A percentile compares a stretch with the other conserved stretches of the same genome.
Conservation (phyloP, 345 rosid species). For the Brassica incana region DNA sequence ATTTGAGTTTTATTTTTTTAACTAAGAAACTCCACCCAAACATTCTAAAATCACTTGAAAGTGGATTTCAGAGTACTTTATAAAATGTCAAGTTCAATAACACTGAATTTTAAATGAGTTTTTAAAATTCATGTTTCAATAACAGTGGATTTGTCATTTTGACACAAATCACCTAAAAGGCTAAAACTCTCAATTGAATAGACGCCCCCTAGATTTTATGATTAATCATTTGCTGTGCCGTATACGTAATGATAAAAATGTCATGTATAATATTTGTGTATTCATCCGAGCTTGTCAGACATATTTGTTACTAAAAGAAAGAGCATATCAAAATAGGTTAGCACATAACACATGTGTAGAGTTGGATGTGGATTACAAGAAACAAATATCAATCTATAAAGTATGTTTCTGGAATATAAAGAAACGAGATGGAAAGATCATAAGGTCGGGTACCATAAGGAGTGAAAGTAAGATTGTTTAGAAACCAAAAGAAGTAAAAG, state of each 20-base stretch:
- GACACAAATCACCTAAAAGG: too few relatives aligned
- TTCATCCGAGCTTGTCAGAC: background rate
- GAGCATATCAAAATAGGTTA: background rate
- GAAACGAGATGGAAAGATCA: conserved; percentile 30
- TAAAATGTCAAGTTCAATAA: too few relatives aligned
- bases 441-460: conserved; percentile 57
- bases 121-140: too few relatives aligned
- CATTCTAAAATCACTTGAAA: too few relatives aligned
- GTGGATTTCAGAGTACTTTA: too few relatives aligned
- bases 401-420: background rate
- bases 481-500: conserved; percentile 61
- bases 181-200: too few relatives aligned
- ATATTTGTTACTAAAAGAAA: background rate
- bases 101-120: too few relatives aligned
- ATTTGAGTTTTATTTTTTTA: too few relatives aligned
- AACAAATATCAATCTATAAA: conserved; percentile 4
- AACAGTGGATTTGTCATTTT: too few relatives aligned
- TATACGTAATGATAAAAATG: background rate
- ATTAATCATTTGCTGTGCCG: background rate
- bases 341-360: background rate
- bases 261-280: background rate
- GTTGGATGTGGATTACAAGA: background rate
- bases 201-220: too few relatives aligned
- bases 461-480: conserved; percentile 59
- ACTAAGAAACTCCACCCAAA: too few relatives aligned